These are phyloP conservation scores for Solanum chiquidenum DNA, from an alignment of 257 asterid species.

Conservation along the genomic window DNA sequence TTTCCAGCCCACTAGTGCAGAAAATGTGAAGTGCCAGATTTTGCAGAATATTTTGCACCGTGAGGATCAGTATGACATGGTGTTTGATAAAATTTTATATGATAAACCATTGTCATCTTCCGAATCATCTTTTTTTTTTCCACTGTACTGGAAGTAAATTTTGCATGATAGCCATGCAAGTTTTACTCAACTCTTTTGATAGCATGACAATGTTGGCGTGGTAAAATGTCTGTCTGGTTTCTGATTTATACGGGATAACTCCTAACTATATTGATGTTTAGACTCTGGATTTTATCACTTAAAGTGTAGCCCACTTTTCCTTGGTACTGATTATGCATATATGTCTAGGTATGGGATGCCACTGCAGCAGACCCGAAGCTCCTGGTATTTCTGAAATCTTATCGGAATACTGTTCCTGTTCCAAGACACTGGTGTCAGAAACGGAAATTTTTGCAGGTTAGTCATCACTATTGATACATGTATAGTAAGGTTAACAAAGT, in stretches of 20 bases:
- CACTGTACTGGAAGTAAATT: neutral
- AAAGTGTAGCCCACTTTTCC: neutral
- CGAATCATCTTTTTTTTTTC: neutral
- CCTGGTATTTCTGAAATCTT: slow-evolving; percentile 84
- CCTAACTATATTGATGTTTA: neutral
- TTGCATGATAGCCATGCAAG: neutral
- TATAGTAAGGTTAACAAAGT: neutral
- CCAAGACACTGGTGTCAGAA: slow-evolving; percentile 99
- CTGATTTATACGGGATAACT: neutral
- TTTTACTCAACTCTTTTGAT: neutral
- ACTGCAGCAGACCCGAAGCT: slow-evolving; percentile 90
- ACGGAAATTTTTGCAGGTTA: slow-evolving; percentile 94
- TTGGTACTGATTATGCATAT: neutral
- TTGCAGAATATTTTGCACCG: neutral
- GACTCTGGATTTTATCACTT: neutral
- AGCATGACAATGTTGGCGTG: neutral
- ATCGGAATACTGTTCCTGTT: slow-evolving; percentile 90
- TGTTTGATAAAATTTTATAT: neutral
- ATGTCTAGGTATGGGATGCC: slow-evolving; percentile 91
- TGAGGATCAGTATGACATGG: neutral
- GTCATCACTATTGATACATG: neutral
- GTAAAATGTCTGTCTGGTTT: neutral
- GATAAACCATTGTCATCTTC: neutral
- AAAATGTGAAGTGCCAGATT: neutral
- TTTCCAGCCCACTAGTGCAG: neutral